These are phyloP conservation scores for Sclerotinia sclerotiorum DNA, from an alignment of 2,329 filamentous ascomycete species.

Conservation along the genomic window DNA sequence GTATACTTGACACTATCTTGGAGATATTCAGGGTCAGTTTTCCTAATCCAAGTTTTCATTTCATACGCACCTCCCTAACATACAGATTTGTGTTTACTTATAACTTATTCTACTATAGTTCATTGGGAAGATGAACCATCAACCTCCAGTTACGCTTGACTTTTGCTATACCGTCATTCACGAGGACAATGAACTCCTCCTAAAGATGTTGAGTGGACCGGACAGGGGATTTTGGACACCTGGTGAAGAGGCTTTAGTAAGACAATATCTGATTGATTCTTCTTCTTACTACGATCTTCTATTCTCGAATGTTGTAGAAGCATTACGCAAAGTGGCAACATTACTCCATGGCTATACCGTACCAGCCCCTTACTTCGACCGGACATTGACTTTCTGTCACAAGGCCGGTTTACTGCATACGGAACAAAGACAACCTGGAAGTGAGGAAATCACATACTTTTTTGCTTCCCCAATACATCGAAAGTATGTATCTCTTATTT, in stretches of 20 bases:
- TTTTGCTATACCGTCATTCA: too few species aligned
- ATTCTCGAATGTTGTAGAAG: neutral
- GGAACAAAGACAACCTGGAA: neutral
- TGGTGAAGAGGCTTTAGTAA: neutral
- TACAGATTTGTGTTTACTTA: too few species aligned
- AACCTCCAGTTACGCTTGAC: too few species aligned
- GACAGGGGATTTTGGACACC: neutral
- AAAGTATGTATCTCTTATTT: neutral
- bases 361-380: too few species aligned
- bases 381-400: neutral
- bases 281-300: neutral
- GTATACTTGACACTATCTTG: neutral
- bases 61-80: neutral
- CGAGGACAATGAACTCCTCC: too few species aligned
- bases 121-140: too few species aligned
- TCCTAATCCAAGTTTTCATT: neutral
- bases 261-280: neutral
- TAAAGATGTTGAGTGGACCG: too few species aligned
- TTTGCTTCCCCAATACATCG: slow-evolving; percentile 5
- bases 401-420: neutral
- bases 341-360: neutral
- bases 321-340: neutral
- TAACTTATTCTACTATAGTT: too few species aligned
- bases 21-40: neutral
- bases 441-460: neutral